Base-by-base conservation (phyloP, 1,139 yeast genomes). In the Suhomyces ambrosiae region DNA sequence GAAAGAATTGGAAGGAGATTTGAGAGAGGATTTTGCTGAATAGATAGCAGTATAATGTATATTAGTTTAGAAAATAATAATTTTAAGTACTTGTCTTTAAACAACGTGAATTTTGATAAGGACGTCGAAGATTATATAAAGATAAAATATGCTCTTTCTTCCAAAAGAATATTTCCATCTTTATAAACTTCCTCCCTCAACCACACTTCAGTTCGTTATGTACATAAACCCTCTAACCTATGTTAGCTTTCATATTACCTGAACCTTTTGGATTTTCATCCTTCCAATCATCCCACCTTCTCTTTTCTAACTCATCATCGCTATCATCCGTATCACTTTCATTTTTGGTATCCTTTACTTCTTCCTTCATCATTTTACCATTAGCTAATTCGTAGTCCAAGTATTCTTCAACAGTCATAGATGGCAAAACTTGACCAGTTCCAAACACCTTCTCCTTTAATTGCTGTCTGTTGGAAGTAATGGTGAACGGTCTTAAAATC, bases 351-450 rank as follows among this genome's bases (percentile, higher is more conserved):
- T 63, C 59, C 33, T 61, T 61, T 23, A 53, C 70, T 35, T 76
- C 80, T 16, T 79, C 77, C 35, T 76, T 68, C 32, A 77, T 65
- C 76, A 85, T 83, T 39, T 90, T 89, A 2, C 97, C 97, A 51
- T 86, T 80, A 11, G 82, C 81, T 49, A 86, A 68, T 56, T 92
- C 98, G 51, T 86, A 81, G 37, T 89, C 95, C 37, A 92, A 69
- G 47, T 86, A 84, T 52, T 92, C 97, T 48, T 92, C 98, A 0
- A 94, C 92, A 0, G 96, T 71, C 95, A 94, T 88, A 0, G 97
- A 87, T 1, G 99, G 99, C 26, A 92, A 69, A 24, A 77, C 81
- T 60, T 92, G 97, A 0, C 97, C 98, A 2, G 95, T 87, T 1
- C 97, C 97, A 54, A 79, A 81, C 0, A 90, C 96, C 49, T 81